Evolutionary conservation across 306 rosid species (phyloP), one percentile per base, ranked within the genome.

Genomic region (Clitoria ternatea): DNA sequence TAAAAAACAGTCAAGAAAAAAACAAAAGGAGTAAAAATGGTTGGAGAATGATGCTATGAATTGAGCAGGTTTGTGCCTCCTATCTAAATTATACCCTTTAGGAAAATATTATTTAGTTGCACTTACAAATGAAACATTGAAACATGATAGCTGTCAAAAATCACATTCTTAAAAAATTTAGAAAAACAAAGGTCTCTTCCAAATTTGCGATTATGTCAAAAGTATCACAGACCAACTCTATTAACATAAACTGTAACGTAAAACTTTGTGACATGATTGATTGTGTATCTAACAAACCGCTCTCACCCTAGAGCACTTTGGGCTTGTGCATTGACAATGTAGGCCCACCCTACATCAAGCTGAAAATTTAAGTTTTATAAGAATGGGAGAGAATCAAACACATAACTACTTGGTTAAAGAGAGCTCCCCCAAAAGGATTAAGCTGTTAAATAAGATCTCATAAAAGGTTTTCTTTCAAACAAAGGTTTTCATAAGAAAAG

Each of bases 401-500:
- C 36, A 49, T 5, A 64, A 26, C 14, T 4, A 62, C 63, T 73
- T 36, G 70, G 39, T 73, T 13, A 61, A 35, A 7, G 48, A 7
- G 48, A 13, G 23, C 40, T 48, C 30, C 48, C 53, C 44, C 4
- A 26, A 50, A 60, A 69, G 55, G 36, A 23, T 56, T 67, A 47
- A 36, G 54, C 15, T 7, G 33, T 44, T 42, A 18, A 15, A 4
- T 19, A 37, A 32, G 30, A 67, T 14, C 62, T 47, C 37, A 49
- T 45, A 55, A 76, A 56, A 67, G 24, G 24, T 76, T 18, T 29
- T 27, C 48, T 39, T 60, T 53, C 36, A 30, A 73, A 73, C 11
- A n/a, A 33, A 72, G 49, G 63, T 4, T 57, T 48, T 9, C 17
- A 24, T 10, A 30, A 70, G 22, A 42, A 66, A 76, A 19, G 19